Conservation (phyloP, 192 early-diverging fungal genomes). For the Coemansia sp. region DNA sequence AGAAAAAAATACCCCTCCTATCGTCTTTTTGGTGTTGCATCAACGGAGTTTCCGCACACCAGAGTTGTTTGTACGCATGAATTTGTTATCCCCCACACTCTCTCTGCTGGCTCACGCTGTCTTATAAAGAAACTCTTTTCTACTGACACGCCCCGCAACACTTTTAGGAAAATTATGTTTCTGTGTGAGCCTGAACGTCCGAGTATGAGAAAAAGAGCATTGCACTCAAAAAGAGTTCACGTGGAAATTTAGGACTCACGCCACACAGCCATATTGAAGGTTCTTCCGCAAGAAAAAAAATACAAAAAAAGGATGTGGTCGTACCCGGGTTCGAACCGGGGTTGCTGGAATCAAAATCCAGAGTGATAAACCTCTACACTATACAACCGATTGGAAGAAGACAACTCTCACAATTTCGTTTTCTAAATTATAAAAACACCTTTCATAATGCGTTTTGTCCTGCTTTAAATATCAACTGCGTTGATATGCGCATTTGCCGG, state of each 20-base stretch:
- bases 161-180: neutral
- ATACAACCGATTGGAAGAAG: slow-evolving; percentile 2
- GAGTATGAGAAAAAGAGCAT: too few relatives aligned
- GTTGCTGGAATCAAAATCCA: slow-evolving; percentile 22
- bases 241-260: neutral
- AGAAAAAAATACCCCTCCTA: too few relatives aligned
- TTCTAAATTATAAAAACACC: neutral
- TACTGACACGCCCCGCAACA: neutral
- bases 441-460: neutral
- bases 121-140: neutral
- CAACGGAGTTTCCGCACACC: neutral
- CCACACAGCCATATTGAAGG: neutral
- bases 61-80: too few relatives aligned
- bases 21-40: neutral
- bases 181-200: too few relatives aligned
- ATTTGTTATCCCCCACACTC: neutral
- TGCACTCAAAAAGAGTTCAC: too few relatives aligned
- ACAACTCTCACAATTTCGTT: neutral
- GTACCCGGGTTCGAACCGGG: slow-evolving; percentile 19
- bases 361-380: slow-evolving; percentile 17
- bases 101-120: neutral
- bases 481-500: neutral
- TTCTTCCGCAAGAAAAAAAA: neutral
- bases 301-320: slow-evolving; percentile 6
- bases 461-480: neutral